These are phyloP conservation scores for Hysterangium stoloniferum DNA, from an alignment of 768 basidiomycete genomes.

Conservation along the genomic window DNA sequence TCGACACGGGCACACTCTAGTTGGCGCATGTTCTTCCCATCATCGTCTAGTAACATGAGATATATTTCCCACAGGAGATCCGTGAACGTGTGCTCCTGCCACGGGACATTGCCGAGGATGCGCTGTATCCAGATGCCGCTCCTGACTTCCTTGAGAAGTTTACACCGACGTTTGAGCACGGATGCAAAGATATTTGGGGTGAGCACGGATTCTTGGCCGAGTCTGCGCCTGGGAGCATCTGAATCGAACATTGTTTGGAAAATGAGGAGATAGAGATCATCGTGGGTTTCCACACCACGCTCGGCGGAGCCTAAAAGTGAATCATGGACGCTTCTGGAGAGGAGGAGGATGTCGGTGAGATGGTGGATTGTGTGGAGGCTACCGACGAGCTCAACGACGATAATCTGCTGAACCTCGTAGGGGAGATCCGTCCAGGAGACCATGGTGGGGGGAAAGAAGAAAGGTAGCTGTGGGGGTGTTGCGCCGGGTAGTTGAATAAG, in stretches of 20 bases:
- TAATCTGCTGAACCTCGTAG: slow-evolving; percentile 2
- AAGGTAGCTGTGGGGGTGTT: background rate
- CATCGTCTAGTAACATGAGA: slow-evolving; percentile 9
- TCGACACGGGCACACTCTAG: background rate
- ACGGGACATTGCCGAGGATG: background rate
- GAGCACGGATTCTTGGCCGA: background rate
- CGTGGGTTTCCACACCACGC: background rate
- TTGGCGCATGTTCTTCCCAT: slow-evolving; percentile 6
- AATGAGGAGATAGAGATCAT: slow-evolving; percentile 2
- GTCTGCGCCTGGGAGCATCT: background rate
- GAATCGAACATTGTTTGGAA: slow-evolving; percentile 3
- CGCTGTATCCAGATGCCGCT: background rate
- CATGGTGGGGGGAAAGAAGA: background rate
- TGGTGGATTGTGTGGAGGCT: background rate
- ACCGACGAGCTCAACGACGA: slow-evolving; percentile 5
- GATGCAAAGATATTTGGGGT: background rate
- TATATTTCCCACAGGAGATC: background rate
- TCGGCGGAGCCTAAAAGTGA: background rate
- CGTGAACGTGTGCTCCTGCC: background rate
- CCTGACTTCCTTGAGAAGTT: background rate
- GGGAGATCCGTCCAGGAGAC: background rate
- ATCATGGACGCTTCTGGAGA: slow-evolving; percentile 6
- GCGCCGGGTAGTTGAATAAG: background rate
- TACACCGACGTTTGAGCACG: background rate
- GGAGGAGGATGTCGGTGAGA: background rate